Base-by-base conservation (phyloP, 257 asterid genomes). In the Solanum clarkiae region DNA sequence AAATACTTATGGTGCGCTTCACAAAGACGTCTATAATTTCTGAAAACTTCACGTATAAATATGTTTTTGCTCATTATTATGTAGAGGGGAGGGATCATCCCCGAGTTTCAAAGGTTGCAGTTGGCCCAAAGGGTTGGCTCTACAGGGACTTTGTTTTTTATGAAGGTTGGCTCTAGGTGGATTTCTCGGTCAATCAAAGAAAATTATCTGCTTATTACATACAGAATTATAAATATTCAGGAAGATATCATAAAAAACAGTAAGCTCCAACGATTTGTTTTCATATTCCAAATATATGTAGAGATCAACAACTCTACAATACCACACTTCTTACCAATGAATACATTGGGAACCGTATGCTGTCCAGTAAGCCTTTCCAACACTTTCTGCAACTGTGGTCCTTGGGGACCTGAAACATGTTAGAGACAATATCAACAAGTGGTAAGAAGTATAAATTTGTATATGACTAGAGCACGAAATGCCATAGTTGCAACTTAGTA, bases 301-400 rank as follows among this genome's bases (percentile, higher is more conserved):
- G 15, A 51, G 47, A 9, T 53, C 65, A 77, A 77, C 65, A 79
- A 53, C 16, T 69, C 45, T 26, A 83, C 49, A 51, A 60, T 81
- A 29, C 57, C 55, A 62, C 82, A 86, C 69, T 85, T 86, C 88
- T 80, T 88, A 97, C 99, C 99, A 88, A 97, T 92, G 84, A 97
- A 97, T 63, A 97, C 98, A 86, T 97, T 97, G 9, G 99, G 99
- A 66, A 97, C 99, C 0, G 99, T 97, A 84, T 86, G 90, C 63
- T 97, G 99, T 84, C 98, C 98, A 20, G 98, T 94, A 63, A 97
- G 93, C 87, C 88, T 90, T 87, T 92, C 96, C 84, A 95, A 90
- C 68, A 92, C 92, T 91, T 87, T 92, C 94, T 95, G 97, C 89
- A 95, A 81, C 79, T 94, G 92, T 32, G 92, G 89, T 74, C 98